Base-by-base conservation (phyloP, 495 filamentous ascomycete genomes). In the Penicillium canariense region DNA sequence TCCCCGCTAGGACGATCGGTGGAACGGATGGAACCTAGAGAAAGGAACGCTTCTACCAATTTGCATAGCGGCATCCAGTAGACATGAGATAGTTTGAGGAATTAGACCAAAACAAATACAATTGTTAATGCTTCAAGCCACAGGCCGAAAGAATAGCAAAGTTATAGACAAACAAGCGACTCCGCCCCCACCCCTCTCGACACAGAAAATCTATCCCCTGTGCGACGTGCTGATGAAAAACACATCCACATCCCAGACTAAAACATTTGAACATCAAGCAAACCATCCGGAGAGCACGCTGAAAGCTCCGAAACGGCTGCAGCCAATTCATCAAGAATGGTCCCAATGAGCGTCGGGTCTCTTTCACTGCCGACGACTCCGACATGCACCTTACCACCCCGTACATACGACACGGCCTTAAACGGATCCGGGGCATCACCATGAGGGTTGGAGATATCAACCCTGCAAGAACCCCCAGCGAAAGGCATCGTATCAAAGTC, bases 401-500 rank as follows among this genome's bases (percentile, higher is more conserved):
- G 51, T 1, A 69, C 52, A 48, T 68, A 74, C 14, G 72, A 73
- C n/a, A 75, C 72, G 26, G 63, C 62, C 59, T 75, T 75, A 26
- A 74, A 27, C 1, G 72, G 72, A 44, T 62, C 57, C 10, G 70
- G 60, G 1, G 70, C 59, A 58, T 75, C 72, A 0, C 72, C 70
- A 56, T 74, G 62, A 0, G 73, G 73, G 11, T 67, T 71, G 12
- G 55, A 39, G n/a, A 72, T 71, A 28, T 74, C 71, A 17, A 76
- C 69, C 45, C 57, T 62, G 48, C 67, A 70, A 26, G 39, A 54
- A 0, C 59, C 54, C 3, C 59, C 70, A 0, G 66, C 70, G 48
- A 76, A 76, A 25, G 69, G 64, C 73, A 76, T 73, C n/a, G 55
- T 63, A 49, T 76, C 71, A 44, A 74, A 70, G 45, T 72, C 67